Base-by-base conservation (phyloP, 1,139 yeast species). In the Magnusiomyces tetraspermus region DNA sequence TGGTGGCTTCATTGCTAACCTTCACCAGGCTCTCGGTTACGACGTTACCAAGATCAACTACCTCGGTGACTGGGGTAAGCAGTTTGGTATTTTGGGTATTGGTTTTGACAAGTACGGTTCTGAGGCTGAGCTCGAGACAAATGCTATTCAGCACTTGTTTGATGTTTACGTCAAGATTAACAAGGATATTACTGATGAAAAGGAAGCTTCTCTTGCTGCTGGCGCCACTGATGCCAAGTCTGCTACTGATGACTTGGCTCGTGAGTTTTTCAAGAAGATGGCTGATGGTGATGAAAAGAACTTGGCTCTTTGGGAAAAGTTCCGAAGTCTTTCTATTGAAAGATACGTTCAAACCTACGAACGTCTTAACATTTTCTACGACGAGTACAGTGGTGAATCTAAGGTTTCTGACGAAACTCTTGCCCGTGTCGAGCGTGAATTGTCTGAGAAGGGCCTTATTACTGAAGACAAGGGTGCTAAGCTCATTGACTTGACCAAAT, bases 21-120 rank as follows among this genome's bases (percentile, higher is more conserved):
- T 92, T 68, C 88, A 92, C 67, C 96, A 90, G 71, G 82, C 82
- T 61, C 75, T 84, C 55, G 97, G 97, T 44, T 92, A 92, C 85
- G 80, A 87, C 19, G 98, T 94, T 45, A 73, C 78, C 60, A 82
- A 97, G 73, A 77, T 92, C 74, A 92, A 92, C 73, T 92, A 94
- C 72, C 77, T 92, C 61, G 99, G 99, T 66, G 99, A 92, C 73
- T 92, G 98, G 98, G 99, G 99, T 54, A 92, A 94, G 72, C 99
- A 92, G 74, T 92, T 92, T 66, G 99, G 98, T 70, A 74, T 90
- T 51, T 77, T 92, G 61, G 98, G 98, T 33, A 84, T 94, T 59
- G 99, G 97, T 51, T 92, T 85, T 68, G 79, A 80, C 55, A 80
- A 78, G 65, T 92, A 85, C 65, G 99, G 99, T 51, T 72, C 77